These are phyloP conservation scores for Saccharomycopsis malanga DNA, from an alignment of 805 yeast species.

Conservation along the genomic window DNA sequence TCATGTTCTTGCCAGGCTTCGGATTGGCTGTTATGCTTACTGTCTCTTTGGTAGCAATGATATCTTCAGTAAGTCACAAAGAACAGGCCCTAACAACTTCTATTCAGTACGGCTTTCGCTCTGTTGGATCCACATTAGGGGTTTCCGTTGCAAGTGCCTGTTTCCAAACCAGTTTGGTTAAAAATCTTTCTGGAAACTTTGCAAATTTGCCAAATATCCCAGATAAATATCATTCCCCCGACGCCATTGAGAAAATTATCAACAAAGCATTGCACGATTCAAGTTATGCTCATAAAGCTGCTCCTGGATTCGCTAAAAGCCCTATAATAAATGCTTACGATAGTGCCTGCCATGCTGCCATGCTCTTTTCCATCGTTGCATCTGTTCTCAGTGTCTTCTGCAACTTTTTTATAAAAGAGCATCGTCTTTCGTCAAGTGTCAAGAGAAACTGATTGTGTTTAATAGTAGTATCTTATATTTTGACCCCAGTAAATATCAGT, in stretches of 20 bases:
- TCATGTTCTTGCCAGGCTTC: slow-evolving; percentile 50
- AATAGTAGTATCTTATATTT: too few species aligned
- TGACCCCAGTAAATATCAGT: too few species aligned
- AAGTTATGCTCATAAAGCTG: slow-evolving; percentile 41
- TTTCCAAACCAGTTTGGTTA: slow-evolving; percentile 44
- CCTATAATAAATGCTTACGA: slow-evolving; percentile 33
- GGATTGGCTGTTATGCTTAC: slow-evolving; percentile 66
- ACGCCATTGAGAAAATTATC: slow-evolving; percentile 37
- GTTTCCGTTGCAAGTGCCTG: slow-evolving; percentile 63
- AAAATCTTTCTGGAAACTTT: neutral
- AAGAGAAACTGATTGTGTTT: neutral
- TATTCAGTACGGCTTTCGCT: slow-evolving; percentile 80
- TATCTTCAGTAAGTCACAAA: slow-evolving; percentile 62
- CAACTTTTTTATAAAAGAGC: slow-evolving; percentile 14
- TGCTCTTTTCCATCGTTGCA: slow-evolving; percentile 18
- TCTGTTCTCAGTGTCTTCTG: slow-evolving; percentile 6
- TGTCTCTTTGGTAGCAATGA: slow-evolving; percentile 63
- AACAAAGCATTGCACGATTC: slow-evolving; percentile 49
- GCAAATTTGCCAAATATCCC: slow-evolving; percentile 22
- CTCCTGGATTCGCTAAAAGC: slow-evolving; percentile 45
- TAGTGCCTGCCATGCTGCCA: slow-evolving; percentile 16
- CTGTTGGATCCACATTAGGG: slow-evolving; percentile 82
- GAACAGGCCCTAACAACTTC: slow-evolving; percentile 84
- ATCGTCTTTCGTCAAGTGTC: neutral
- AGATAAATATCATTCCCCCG: slow-evolving; percentile 31